Percentiles rank a stretch among this genome's conserved stretches.
Evolutionary conservation across 192 early-diverging fungal species (phyloP).

Genomic region (Rhizoclosmatium globosum): DNA sequence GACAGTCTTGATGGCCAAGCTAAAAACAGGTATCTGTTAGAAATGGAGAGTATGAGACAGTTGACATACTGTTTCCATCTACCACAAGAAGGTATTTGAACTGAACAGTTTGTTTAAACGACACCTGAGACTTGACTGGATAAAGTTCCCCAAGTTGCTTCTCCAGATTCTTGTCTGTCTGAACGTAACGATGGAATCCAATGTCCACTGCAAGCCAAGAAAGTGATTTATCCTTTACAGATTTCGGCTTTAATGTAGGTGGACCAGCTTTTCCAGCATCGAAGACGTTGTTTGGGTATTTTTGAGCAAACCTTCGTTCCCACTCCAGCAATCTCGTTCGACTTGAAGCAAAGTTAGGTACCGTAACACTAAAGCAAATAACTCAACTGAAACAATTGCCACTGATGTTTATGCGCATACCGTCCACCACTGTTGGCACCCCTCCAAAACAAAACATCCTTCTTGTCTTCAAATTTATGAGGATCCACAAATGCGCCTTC

Average conservation of each 20-base stretch:
- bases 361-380: too few species aligned
- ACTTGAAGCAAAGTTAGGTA: neutral
- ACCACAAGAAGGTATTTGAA: conserved; percentile 37
- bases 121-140: conserved; percentile 9
- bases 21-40: neutral
- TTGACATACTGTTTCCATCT: conserved; percentile 9
- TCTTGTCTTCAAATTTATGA: conserved; percentile 4
- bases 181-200: conserved; percentile 1
- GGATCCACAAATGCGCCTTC: conserved; percentile 4
- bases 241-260: neutral
- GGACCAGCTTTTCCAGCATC: conserved; percentile 1
- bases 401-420: neutral
- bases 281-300: conserved; percentile 3
- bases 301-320: neutral
- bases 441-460: conserved; percentile 29
- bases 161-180: neutral
- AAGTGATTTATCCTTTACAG: neutral
- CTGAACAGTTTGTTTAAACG: neutral
- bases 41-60: neutral
- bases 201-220: conserved; percentile 15
- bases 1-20: conserved; percentile 18
- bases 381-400: neutral
- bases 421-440: conserved; percentile 17
- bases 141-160: neutral
- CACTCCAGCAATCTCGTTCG: conserved; percentile 21